Evolutionary conservation across 1,284 basidiomycete species (phyloP), one percentile per base, ranked within the genome.

Genomic region (Ustilago curta): DNA sequence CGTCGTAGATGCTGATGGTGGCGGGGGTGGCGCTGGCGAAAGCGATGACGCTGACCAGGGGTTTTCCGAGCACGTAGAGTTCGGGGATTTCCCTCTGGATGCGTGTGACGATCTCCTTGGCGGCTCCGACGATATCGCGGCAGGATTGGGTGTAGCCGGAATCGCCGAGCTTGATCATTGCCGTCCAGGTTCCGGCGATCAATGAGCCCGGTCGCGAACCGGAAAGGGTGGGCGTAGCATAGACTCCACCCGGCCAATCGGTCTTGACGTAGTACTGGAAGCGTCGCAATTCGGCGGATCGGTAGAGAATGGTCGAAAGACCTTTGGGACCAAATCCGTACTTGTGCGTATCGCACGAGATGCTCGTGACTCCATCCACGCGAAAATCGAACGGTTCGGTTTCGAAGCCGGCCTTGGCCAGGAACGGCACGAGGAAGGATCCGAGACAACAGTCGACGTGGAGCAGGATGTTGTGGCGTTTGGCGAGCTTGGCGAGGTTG

Each of bases 101-200:
- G 5, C 88, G 88, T 19, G 88, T 87, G 32, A 89, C 90, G 70
- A 95, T 93, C 25, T 83, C 87, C 59, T 90, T 89, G 1, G 92
- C 88, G 19, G 90, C 89, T 56, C 89, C 88, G 45, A 99, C 93
- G 70, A 99, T 98, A 45, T 89, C 86, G 29, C 89, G 89, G 84
- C 95, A 97, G 0, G 94, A 95, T 63, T 90, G 88, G n/a, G 93
- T 89, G 87, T 99, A 99, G 16, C 97, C 97, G 90, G 92, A 89
- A 65, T 91, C 88, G 29, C 96, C 96, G 87, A 97, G 91, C 84
- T 93, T 90, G 82, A 96, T 92, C 91, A 98, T 91, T 1, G 94
- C 94, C 4, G 96, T 94, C 95, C 95, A 99, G 18, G 94, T 91
- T 45, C 94, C 96, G 12, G 96, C 96, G 67, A 99, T 92, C 63